Evolutionary conservation across 306 rosid genomes (phyloP), one percentile per base, ranked within the genome.

Genomic region (Leucaena leucocephala): DNA sequence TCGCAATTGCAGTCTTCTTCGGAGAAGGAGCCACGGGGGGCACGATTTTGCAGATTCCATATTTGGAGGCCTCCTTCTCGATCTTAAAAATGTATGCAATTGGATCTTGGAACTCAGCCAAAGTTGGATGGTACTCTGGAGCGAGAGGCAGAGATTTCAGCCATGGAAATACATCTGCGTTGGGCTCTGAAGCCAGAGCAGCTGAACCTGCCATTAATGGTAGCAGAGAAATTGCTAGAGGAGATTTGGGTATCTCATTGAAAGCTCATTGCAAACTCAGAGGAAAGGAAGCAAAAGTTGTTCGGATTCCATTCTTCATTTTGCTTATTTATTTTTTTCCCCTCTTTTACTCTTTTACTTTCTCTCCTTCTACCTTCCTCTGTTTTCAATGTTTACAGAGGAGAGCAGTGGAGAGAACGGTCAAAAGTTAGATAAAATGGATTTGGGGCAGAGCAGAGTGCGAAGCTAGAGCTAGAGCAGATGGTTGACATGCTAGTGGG

Each of bases 41-140:
- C 0, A 91, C 87, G 83, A 91, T 91, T 86, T 92, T 92, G 82
- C 93, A 92, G 89, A 92, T 92, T 84, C 97, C 97, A 22, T 74
- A 92, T 80, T 80, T 76, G 39, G 94, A 92, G 16, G 97, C 97
- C 76, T 92, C 92, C 22, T 90, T 88, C 84, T 92, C 97, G 91
- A 92, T 92, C 87, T 92, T 92, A 68, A 86, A 91, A 85, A 92
- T 92, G 92, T 92, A 92, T 39, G 88, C 80, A 86, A 92, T 92
- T 80, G 97, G 97, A 92, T 92, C 97, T 83, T 92, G 94, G 68
- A 92, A 92, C 94, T 92, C 97, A 2, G 93, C 87, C 59, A 83
- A 40, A 55, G 83, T 79, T 0, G 94, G 97, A 22, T 84, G 84
- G 71, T 90, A 90, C 82, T 90, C 97, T 0, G 94, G 97, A 9